phyloP scores from a whole-genome alignment of 208 protist genomes.

The Wallacemonas sp. region DNA sequence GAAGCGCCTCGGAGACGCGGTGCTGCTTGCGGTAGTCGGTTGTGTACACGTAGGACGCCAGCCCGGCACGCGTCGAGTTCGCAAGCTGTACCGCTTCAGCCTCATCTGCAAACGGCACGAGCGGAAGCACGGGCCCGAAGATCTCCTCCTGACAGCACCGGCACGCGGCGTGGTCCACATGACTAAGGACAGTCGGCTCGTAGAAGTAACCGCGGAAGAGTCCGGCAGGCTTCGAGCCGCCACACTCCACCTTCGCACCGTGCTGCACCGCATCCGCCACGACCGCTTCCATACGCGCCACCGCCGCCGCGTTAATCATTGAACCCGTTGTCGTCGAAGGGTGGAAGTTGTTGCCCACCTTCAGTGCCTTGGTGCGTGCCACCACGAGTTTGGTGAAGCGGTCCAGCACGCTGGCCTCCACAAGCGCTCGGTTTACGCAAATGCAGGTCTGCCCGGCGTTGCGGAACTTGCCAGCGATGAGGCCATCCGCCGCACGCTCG shows the following conservation, averaged over 20 bases:
- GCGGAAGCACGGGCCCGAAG: slow-evolving; percentile 89
- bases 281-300: slow-evolving; percentile 43
- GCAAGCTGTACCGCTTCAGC: slow-evolving; percentile 70
- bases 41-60: slow-evolving; percentile 83
- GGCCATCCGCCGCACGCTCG: slow-evolving; percentile 51
- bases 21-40: slow-evolving; percentile 69
- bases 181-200: slow-evolving; percentile 77
- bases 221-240: slow-evolving; percentile 45
- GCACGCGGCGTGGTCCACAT: slow-evolving; percentile 54
- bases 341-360: slow-evolving; percentile 79
- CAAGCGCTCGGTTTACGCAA: slow-evolving; percentile 76
- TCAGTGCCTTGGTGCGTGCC: slow-evolving; percentile 36
- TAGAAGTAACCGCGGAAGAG: slow-evolving; percentile 70
- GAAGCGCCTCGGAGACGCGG: slow-evolving; percentile 54
- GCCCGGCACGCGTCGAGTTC: slow-evolving; percentile 75
- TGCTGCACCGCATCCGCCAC: slow-evolving; percentile 63
- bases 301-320: slow-evolving; percentile 49
- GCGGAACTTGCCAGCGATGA: slow-evolving; percentile 75
- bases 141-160: slow-evolving; percentile 82
- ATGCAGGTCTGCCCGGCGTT: slow-evolving; percentile 92
- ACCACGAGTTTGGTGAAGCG: slow-evolving; percentile 53
- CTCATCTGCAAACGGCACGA: slow-evolving; percentile 73
- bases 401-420: slow-evolving; percentile 70
- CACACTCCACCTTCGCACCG: slow-evolving; percentile 67
- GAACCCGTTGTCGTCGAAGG: slow-evolving; percentile 52